phyloP scores from a whole-genome alignment of 208 protist genomes.

The Acanthamoeba quina region DNA sequence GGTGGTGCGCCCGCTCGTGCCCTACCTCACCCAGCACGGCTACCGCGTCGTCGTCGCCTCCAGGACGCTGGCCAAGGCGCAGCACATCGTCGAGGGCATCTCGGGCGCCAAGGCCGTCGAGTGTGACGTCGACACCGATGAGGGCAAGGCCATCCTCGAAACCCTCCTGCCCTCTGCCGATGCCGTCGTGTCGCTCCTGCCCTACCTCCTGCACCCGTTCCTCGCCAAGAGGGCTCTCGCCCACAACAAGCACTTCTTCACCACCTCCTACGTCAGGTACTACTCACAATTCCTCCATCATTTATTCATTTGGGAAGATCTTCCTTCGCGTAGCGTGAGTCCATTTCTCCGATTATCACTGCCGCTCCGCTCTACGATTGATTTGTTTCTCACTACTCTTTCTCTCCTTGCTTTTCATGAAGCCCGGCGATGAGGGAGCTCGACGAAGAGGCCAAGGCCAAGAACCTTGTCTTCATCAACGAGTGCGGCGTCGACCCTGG shows the following conservation, averaged over 20 bases:
- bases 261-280: slow-evolving; percentile 86
- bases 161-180: slow-evolving; percentile 82
- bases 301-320: background rate
- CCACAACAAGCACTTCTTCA: slow-evolving; percentile 87
- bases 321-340: too few relatives aligned
- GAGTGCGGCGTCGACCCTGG: slow-evolving; percentile 92
- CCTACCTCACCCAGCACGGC: slow-evolving; percentile 83
- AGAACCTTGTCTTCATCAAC: slow-evolving; percentile 86
- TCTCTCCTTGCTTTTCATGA: background rate
- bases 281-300: background rate
- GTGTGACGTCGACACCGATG: slow-evolving; percentile 80
- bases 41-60: slow-evolving; percentile 84
- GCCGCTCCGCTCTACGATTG: background rate
- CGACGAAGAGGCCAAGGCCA: slow-evolving; percentile 78
- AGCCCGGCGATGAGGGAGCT: slow-evolving; percentile 78
- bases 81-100: slow-evolving; percentile 70
- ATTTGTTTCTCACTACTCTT: background rate
- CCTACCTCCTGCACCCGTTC: slow-evolving; percentile 76
- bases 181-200: slow-evolving; percentile 86
- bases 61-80: slow-evolving; percentile 59
- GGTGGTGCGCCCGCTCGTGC: slow-evolving; percentile 85
- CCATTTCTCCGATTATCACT: background rate
- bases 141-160: slow-evolving; percentile 79
- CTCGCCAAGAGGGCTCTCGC: slow-evolving; percentile 87
- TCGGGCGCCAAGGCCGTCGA: slow-evolving; percentile 44